A percentile compares a stretch with the other conserved stretches of the same genome.
Conservation (phyloP, 1,284 basidiomycete species). For the Pyrrhoderma lamaoense region DNA sequence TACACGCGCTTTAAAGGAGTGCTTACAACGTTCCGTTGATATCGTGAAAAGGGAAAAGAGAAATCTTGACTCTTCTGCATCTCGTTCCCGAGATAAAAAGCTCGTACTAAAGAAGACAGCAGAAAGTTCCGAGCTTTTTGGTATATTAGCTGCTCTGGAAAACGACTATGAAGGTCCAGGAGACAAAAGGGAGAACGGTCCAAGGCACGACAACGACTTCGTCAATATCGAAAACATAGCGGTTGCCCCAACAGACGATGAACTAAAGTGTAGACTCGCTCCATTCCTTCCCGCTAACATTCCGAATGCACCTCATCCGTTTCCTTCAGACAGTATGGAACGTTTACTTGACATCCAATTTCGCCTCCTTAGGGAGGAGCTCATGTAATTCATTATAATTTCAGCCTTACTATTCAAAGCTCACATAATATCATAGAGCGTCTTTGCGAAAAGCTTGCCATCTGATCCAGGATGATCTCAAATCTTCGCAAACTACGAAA, state of each 20-base stretch:
- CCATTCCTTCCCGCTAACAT: conserved; percentile 56
- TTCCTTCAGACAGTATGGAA: conserved; percentile 47
- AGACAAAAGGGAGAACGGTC: conserved; percentile 37
- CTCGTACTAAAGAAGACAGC: conserved; percentile 1
- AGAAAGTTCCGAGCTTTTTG: conserved; percentile 24
- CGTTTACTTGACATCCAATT: conserved; percentile 63
- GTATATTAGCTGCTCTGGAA: conserved; percentile 25
- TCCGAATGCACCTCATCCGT: conserved; percentile 52
- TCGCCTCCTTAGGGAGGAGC: conserved; percentile 60
- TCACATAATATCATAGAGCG: conserved; percentile 20
- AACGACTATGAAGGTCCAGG: conserved; percentile 51
- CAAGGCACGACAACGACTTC: conserved; percentile 61
- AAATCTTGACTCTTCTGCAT: background rate
- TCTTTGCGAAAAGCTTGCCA: conserved; percentile 29
- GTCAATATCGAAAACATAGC: conserved; percentile 48
- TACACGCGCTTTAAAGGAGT: conserved; percentile 32
- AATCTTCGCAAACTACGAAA: conserved; percentile 22
- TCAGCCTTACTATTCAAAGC: background rate
- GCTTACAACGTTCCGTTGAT: conserved; percentile 35
- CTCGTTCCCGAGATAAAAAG: background rate
- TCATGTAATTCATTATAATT: conserved; percentile 38
- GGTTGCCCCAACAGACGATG: conserved; percentile 55
- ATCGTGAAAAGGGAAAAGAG: conserved; percentile 39
- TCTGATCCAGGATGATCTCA: conserved; percentile 28
- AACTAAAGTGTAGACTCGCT: conserved; percentile 38